phyloP scores from a whole-genome alignment of 108 stramenopile species.

The Chaetoceros muelleri region DNA sequence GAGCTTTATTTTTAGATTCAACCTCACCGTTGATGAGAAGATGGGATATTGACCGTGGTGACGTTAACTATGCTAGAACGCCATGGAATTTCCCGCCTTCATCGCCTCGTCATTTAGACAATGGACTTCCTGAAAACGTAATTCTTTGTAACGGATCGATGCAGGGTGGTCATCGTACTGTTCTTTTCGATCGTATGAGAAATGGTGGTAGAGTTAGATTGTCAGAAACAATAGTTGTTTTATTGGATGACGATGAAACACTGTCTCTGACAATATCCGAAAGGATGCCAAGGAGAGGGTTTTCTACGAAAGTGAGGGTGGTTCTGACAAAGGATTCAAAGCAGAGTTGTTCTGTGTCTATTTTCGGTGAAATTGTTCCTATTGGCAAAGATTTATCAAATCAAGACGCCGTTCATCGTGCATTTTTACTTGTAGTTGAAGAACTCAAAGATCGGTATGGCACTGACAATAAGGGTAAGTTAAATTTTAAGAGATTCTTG shows the following conservation, averaged over 20 bases:
- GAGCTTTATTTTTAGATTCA: constrained; percentile 61
- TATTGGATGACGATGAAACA: constrained; percentile 51
- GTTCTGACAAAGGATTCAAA: constrained; percentile 28
- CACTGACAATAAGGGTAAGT: constrained; percentile 38
- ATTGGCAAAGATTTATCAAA: constrained; percentile 76
- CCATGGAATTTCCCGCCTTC: constrained; percentile 67
- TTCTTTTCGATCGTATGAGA: constrained; percentile 44
- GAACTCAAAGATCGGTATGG: constrained; percentile 68
- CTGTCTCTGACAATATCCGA: constrained; percentile 47
- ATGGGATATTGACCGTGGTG: constrained; percentile 68
- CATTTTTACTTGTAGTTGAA: constrained; percentile 62
- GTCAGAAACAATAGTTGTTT: constrained; percentile 62
- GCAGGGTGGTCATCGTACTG: constrained; percentile 57
- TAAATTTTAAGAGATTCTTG: not conserved
- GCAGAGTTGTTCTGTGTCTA: constrained; percentile 42
- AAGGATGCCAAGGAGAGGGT: constrained; percentile 65
- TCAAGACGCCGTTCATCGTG: constrained; percentile 72
- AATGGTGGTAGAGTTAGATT: constrained; percentile 43
- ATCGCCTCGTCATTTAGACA: constrained; percentile 59
- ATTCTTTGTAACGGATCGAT: constrained; percentile 68
- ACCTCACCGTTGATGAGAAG: constrained; percentile 62
- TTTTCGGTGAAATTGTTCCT: constrained; percentile 58
- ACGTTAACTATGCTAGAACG: constrained; percentile 47
- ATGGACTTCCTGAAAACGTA: constrained; percentile 51
- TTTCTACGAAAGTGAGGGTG: constrained; percentile 58